phyloP scores from a whole-genome alignment of 257 asterid species.

The Solanum arcanum region DNA sequence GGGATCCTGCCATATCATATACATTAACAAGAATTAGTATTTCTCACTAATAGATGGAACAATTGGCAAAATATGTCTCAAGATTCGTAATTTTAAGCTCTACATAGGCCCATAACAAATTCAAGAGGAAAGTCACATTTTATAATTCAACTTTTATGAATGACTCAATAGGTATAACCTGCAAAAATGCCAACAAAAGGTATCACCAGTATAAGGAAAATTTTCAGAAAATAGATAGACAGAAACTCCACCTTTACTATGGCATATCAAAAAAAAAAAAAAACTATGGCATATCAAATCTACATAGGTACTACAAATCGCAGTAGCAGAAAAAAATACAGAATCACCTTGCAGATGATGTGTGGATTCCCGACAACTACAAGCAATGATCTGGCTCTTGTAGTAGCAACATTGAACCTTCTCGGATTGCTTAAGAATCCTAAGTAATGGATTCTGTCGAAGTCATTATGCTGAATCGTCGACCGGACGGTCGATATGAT shows the following conservation, averaged over 20 bases:
- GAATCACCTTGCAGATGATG: conserved; percentile 77
- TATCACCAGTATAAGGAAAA: not conserved
- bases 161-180: not conserved
- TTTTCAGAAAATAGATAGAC: not conserved
- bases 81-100: not conserved
- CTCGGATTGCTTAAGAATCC: conserved; percentile 93
- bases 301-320: not conserved
- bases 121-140: not conserved
- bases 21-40: conserved; percentile 6
- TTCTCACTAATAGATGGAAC: not conserved
- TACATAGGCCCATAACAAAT: not conserved
- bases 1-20: conserved; percentile 44
- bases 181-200: not conserved
- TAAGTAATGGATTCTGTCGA: conserved; percentile 60
- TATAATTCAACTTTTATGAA: not conserved
- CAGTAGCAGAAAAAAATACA: not conserved
- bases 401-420: conserved; percentile 86
- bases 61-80: not conserved
- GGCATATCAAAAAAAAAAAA: not conserved
- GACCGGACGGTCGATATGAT: conserved; percentile 93
- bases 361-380: conserved; percentile 94
- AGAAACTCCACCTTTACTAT: not conserved
- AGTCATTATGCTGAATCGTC: conserved; percentile 71
- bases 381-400: conserved; percentile 80
- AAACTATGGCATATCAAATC: not conserved